Base-by-base conservation (phyloP, 352 stramenopile species). In the Aphanomyces stellatus region DNA sequence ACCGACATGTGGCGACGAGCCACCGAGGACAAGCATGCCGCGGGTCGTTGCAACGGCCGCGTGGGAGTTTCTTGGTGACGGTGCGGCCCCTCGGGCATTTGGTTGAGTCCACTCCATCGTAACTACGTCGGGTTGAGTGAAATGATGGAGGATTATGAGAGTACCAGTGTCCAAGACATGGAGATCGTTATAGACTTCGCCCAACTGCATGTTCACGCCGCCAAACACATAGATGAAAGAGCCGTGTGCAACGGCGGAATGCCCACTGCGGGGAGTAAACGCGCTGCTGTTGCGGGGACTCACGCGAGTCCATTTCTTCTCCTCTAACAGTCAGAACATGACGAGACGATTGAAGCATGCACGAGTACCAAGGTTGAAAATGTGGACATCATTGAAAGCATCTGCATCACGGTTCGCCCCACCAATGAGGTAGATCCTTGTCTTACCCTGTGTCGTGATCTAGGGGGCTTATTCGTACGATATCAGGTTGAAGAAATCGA, bases 371-470 rank as follows among this genome's bases (percentile, higher is more conserved):
- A 87, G 34, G 51, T 89, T 72, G n/a, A 89, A 76, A 19, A 49
- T 33, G 65, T 85, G 71, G 4, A 88, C 79, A 30, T 89, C 81
- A 8, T 70, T 60, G 53, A 86, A 88, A 59, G 78, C 82, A 5
- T 62, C 57, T 8, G 71, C 80, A 53, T 86, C 76, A 51, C 82
- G 72, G 27, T 81, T 84, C 0, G 82, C 76, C 2, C 81, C 81
- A 7, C 81, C 81, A 34, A 91, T 83, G 25, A 91, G 72, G 60
- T 86, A 91, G 0, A 91, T 11, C n/a, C 40, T n/a, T 15, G 48
- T 56, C 15, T 59, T 30, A 4, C 60, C 60, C 22, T 67, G 4
- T 10, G 43, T n/a, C 19, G 48, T 24, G 7, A 57, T 17, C 42
- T 64, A 53, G n/a, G 8, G 24, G 11, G 25, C 48, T 28, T 11